Conservation (phyloP, 306 rosid genomes). For the Rosa rugosa region DNA sequence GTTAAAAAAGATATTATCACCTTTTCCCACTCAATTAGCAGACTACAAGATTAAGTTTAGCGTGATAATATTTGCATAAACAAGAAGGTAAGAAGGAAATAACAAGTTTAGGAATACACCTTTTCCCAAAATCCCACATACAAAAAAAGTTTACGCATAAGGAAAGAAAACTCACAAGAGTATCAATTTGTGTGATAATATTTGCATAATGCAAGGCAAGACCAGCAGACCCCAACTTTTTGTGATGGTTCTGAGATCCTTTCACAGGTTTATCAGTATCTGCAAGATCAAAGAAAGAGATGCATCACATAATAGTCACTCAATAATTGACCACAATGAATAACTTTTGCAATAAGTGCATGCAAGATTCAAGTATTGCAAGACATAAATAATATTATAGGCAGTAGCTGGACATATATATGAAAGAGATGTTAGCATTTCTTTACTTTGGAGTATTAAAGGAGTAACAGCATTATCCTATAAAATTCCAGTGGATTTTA, state of each 20-base stretch:
- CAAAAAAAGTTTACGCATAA: background rate
- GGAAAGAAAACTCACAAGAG: slow-evolving; percentile 64
- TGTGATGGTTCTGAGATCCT: slow-evolving; percentile 55
- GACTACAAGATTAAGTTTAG: background rate
- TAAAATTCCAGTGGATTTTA: background rate
- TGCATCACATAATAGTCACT: background rate
- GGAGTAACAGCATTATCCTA: background rate
- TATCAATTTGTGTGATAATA: slow-evolving; percentile 85
- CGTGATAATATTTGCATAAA: background rate
- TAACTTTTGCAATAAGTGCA: slow-evolving; percentile 4
- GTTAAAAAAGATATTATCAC: background rate
- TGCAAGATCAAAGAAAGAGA: slow-evolving; percentile 38
- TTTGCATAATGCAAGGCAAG: slow-evolving; percentile 97
- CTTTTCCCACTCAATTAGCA: background rate
- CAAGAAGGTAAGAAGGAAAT: background rate
- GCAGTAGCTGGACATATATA: background rate
- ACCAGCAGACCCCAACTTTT: slow-evolving; percentile 89
- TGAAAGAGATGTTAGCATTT: background rate
- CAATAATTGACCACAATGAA: background rate
- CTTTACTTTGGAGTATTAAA: background rate
- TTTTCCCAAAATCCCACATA: background rate
- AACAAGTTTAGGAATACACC: background rate
- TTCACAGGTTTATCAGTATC: slow-evolving; percentile 55
- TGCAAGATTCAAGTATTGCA: background rate
- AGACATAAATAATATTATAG: background rate